Percentiles rank a stretch among this genome's conserved stretches.
Conservation (phyloP, 805 yeast genomes). For the Pichia pseudocactophila region DNA sequence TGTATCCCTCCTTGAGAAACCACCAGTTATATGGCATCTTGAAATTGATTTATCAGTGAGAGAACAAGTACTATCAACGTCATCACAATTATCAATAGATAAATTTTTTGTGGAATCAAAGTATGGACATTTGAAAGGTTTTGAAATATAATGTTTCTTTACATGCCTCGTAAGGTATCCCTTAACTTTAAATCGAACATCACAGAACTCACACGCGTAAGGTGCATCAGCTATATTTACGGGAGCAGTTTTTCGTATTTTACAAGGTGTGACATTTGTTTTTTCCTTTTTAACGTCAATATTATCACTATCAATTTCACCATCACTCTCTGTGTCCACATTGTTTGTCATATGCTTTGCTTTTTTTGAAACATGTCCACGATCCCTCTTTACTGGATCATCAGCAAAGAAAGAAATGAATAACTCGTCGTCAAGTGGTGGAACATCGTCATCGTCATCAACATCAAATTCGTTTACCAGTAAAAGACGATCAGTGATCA, state of each 20-base stretch:
- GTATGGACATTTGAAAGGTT: slow-evolving; percentile 50
- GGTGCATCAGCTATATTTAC: neutral
- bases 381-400: no score
- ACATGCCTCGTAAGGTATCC: slow-evolving; percentile 48
- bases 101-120: slow-evolving; percentile 20
- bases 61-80: neutral
- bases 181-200: slow-evolving; percentile 40
- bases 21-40: slow-evolving; percentile 49
- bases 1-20: slow-evolving; percentile 51
- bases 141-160: slow-evolving; percentile 41
- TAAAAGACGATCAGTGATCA: no score
- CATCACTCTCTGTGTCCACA: neutral
- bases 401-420: no score
- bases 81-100: neutral
- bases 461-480: no score
- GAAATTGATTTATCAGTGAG: slow-evolving; percentile 15
- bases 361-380: neutral
- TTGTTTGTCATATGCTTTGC: neutral
- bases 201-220: slow-evolving; percentile 41
- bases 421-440: no score
- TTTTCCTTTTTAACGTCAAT: neutral
- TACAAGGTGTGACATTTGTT: neutral
- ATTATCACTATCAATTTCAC: neutral
- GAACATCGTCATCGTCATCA: neutral
- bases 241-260: neutral